phyloP scores from a whole-genome alignment of 2,329 filamentous ascomycete species.

The Zasmidium cellare region DNA sequence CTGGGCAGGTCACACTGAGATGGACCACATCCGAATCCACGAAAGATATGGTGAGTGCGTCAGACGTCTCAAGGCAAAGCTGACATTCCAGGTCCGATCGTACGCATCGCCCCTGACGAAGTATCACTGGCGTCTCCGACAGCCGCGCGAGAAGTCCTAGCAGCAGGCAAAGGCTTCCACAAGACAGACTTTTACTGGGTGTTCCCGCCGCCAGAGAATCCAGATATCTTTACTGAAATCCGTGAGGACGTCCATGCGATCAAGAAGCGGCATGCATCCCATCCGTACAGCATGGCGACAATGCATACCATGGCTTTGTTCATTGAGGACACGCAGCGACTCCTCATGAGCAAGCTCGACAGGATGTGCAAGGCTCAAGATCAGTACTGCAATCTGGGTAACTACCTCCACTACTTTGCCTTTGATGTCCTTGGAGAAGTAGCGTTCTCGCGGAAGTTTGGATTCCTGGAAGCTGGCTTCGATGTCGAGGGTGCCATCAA shows the following conservation, averaged over 20 bases:
- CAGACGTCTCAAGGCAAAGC: background rate
- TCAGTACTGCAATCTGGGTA: constrained; percentile 48
- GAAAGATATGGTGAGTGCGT: constrained; percentile 18
- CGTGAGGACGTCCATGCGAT: constrained; percentile 56
- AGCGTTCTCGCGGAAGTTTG: constrained; percentile 48
- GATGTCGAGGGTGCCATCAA: constrained; percentile 55
- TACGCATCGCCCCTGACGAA: constrained; percentile 34
- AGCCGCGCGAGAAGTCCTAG: constrained; percentile 33
- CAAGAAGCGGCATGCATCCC: constrained; percentile 49
- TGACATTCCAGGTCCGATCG: constrained; percentile 24
- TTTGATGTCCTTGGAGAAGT: constrained; percentile 41
- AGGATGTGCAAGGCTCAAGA: constrained; percentile 36
- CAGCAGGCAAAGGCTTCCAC: constrained; percentile 32
- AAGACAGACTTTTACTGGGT: constrained; percentile 42
- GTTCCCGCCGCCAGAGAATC: constrained; percentile 58
- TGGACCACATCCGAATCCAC: constrained; percentile 28
- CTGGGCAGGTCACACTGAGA: constrained; percentile 28
- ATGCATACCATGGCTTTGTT: constrained; percentile 55
- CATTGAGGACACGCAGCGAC: constrained; percentile 54
- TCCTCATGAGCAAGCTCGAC: constrained; percentile 47
- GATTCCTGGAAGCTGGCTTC: constrained; percentile 51
- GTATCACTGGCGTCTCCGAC: constrained; percentile 31
- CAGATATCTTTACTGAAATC: constrained; percentile 59
- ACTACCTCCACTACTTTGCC: constrained; percentile 38
- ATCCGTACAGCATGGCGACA: constrained; percentile 54